Evolutionary conservation across 2,329 filamentous ascomycete species (phyloP), one percentile per base, ranked within the genome.

Genomic region (Didymosphaeria variabile): DNA sequence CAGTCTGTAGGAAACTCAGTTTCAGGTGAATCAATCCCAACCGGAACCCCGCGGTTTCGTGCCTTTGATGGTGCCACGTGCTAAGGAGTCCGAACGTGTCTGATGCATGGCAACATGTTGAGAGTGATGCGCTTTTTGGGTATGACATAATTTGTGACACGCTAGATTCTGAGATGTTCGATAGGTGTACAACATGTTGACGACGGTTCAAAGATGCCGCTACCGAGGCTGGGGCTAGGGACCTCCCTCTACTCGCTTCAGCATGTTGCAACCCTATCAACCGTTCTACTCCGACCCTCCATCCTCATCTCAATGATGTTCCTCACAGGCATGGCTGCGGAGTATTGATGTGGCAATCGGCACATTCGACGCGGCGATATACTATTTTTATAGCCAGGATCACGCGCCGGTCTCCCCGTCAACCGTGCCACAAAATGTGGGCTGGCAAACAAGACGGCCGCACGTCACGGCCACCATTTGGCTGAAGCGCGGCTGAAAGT

Each of bases 401-500:
- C 23, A 32, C 32, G 38, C 38, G 23, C 13, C 21, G 54, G 55
- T 65, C 61, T 51, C 67, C 66, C 51, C 57, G 62, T 60, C 63
- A 67, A 68, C 67, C 57, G 53, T 55, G 53, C 53, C 45, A 55
- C 51, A 23, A 53, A 55, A 53, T 53, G 63, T 66, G 64, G 67
- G 64, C 64, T 55, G 53, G 53, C 55, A 26, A 56, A 54, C 59
- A 55, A 42, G 58, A 55, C 40, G 54, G 56, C 55, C 60, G 65
- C 64, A 59, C 17, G 50, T 60, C 63, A 53, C 56, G 58, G 54
- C 44, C 57, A 38, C 60, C 46, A 23, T 23, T 26, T 54, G 55
- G 61, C 58, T 54, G 55, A 44, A 47, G 54, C 42, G 47, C 54
- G 38, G 47, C 52, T 56, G 52, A 46, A 55, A 34, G 42, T 21